phyloP scores from a whole-genome alignment of 306 rosid genomes.

The Aeschynomene evenia region DNA sequence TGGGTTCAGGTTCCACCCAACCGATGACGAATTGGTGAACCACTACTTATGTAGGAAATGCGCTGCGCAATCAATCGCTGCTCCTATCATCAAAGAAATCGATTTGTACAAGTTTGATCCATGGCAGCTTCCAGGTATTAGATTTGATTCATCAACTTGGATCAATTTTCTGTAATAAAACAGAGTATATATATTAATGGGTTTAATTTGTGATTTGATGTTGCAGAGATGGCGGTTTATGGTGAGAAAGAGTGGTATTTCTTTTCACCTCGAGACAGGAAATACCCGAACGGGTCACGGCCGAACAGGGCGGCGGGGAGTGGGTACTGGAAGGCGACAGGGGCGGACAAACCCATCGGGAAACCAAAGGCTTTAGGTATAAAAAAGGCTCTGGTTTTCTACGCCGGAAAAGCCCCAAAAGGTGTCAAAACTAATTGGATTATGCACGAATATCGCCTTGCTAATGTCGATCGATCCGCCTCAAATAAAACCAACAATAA shows the following conservation, averaged over 20 bases:
- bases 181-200: too few relatives aligned
- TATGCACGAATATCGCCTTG: conserved; percentile 97
- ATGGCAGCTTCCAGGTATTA: conserved; percentile 88
- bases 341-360: conserved; percentile 93
- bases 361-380: conserved; percentile 80
- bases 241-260: conserved; percentile 98
- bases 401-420: conserved; percentile 82
- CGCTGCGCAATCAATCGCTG: conserved; percentile 56
- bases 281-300: conserved; percentile 93
- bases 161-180: too few relatives aligned
- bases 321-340: conserved; percentile 97
- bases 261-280: conserved; percentile 87
- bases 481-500: conserved; percentile 38
- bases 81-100: conserved; percentile 74
- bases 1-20: conserved; percentile 95
- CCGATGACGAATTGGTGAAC: conserved; percentile 84
- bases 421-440: conserved; percentile 97
- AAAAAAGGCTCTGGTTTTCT: conserved; percentile 86
- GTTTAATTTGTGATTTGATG: too few relatives aligned
- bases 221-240: conserved; percentile 56
- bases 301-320: conserved; percentile 90
- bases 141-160: too few relatives aligned
- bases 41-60: conserved; percentile 75
- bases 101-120: conserved; percentile 92
- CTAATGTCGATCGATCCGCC: conserved; percentile 90